Evolutionary conservation across 2,329 filamentous ascomycete species (phyloP).

Genomic region (Chaetomium olivaceum): DNA sequence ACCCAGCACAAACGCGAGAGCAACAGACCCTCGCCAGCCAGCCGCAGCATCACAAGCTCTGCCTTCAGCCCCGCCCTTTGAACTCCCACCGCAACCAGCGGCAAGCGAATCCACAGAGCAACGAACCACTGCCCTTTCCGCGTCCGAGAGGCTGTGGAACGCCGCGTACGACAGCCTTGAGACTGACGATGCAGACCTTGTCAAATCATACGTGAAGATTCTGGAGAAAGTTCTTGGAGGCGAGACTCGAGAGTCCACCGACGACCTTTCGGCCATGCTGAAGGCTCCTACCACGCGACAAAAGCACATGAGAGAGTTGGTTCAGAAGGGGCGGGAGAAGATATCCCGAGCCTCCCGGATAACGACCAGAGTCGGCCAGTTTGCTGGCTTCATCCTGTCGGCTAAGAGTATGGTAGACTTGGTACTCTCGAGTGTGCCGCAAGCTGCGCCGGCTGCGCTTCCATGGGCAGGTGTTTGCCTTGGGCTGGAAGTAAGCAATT

Average conservation of each 20-base stretch:
- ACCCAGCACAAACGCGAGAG: constrained; percentile 5
- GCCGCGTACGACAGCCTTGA: constrained; percentile 37
- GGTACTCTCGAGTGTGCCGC: too few species aligned
- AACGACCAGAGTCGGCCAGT: too few species aligned
- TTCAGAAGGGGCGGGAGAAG: too few species aligned
- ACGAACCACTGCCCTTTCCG: constrained; percentile 12
- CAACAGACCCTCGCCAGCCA: neutral
- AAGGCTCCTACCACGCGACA: constrained; percentile 19
- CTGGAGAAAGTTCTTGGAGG: constrained; percentile 25
- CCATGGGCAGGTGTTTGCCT: constrained; percentile 27
- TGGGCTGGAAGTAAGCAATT: constrained; percentile 23
- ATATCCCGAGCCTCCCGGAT: too few species aligned
- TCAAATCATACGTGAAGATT: constrained; percentile 32
- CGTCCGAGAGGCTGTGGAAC: constrained; percentile 31
- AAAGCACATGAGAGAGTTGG: constrained; percentile 37
- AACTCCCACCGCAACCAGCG: constrained; percentile 5
- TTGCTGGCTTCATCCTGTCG: too few species aligned
- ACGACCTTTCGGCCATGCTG: constrained; percentile 11
- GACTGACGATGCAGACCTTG: constrained; percentile 30
- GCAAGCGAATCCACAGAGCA: constrained; percentile 9
- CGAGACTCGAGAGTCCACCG: too few species aligned
- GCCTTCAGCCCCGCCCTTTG: neutral
- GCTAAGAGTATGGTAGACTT: too few species aligned
- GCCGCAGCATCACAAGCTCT: neutral
- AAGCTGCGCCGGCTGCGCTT: constrained; percentile 32